Conservation (phyloP, 176 grass and related monocot genomes). For the Oryza rufipogon region DNA sequence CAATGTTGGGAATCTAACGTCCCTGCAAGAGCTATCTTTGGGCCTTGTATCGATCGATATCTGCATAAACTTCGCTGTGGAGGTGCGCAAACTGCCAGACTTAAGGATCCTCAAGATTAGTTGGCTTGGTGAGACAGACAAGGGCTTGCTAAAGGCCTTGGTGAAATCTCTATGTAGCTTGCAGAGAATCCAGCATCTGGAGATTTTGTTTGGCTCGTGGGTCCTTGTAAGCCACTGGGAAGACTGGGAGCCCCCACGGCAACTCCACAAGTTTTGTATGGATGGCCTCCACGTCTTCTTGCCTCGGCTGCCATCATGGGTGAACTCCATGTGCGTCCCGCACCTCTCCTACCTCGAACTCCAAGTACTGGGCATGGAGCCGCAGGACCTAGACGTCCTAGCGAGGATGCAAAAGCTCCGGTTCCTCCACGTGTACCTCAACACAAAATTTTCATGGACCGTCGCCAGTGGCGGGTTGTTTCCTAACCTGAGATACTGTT, state of each 20-base stretch:
- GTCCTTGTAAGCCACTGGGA: background rate
- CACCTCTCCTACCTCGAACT: background rate
- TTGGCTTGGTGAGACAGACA: too few species aligned
- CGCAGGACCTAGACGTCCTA: background rate
- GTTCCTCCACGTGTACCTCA: too few species aligned
- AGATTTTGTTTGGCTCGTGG: too few species aligned
- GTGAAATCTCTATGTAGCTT: background rate
- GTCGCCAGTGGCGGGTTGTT: too few species aligned
- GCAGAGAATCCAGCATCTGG: background rate
- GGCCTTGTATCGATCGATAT: background rate
- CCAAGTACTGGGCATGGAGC: accelerated
- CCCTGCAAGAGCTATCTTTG: background rate
- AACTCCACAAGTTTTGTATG: background rate
- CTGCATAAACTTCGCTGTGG: background rate
- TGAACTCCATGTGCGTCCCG: background rate
- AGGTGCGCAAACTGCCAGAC: background rate
- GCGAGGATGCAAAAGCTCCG: background rate
- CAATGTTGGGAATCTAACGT: background rate
- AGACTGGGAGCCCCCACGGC: background rate
- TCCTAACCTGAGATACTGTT: background rate
- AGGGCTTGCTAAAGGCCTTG: background rate
- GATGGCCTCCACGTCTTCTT: background rate
- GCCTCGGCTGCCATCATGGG: background rate
- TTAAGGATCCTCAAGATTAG: background rate
- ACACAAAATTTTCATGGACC: too few species aligned